A percentile compares a stretch with the other conserved stretches of the same genome.
Evolutionary conservation across 495 filamentous ascomycete genomes (phyloP).

Genomic region (Neurospora sp.): DNA sequence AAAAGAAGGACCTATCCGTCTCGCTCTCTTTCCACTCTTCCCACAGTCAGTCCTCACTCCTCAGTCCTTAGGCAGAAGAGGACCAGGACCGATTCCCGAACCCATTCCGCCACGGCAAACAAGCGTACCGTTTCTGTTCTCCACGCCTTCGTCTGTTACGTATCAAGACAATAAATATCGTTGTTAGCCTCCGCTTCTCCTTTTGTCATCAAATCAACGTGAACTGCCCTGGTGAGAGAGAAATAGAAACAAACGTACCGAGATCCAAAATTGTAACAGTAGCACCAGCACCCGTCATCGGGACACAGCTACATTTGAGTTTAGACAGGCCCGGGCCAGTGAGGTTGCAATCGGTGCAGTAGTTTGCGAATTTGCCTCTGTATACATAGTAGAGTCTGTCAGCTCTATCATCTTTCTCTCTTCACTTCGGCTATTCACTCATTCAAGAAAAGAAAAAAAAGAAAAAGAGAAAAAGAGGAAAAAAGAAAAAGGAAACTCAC

Average conservation of each 20-base stretch:
- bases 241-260: not conserved
- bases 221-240: not conserved
- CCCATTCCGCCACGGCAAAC: constrained; percentile 6
- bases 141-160: constrained; percentile 15
- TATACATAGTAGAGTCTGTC: no score
- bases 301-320: constrained; percentile 7
- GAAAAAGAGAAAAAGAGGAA: no score
- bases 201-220: not conserved
- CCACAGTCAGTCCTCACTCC: not conserved
- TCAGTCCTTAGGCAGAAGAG: not conserved
- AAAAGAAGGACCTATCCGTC: not conserved
- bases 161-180: not conserved
- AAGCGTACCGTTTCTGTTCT: constrained; percentile 15
- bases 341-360: constrained; percentile 14
- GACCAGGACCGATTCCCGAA: not conserved
- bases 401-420: not conserved
- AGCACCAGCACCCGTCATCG: not conserved
- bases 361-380: constrained; percentile 15
- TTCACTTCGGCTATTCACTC: not conserved
- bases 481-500: not conserved
- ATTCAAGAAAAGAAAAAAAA: no score
- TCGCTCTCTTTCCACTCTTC: not conserved
- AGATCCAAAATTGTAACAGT: constrained; percentile 1
- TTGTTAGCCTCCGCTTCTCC: not conserved
- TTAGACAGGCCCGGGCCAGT: not conserved